These are phyloP conservation scores for Sporobolomyces phaffii DNA, from an alignment of 768 basidiomycete species.

Conservation along the genomic window DNA sequence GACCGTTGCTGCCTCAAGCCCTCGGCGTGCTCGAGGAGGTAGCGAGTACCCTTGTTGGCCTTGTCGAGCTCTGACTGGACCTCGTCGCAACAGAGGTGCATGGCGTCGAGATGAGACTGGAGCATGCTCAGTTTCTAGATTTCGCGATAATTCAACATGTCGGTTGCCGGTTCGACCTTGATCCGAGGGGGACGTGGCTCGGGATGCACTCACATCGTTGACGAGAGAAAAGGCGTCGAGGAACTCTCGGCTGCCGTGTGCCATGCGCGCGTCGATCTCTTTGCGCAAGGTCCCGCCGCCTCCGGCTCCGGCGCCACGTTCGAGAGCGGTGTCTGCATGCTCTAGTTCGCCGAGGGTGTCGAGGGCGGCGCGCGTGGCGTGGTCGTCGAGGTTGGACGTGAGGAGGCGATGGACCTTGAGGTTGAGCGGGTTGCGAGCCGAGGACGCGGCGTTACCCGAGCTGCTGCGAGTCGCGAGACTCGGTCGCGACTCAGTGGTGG, in stretches of 20 bases:
- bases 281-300: too few species aligned
- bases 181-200: too few species aligned
- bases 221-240: constrained; percentile 78
- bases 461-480: not conserved
- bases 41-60: constrained; percentile 40
- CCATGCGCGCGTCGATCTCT: constrained; percentile 77
- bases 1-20: constrained; percentile 47
- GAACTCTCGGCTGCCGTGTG: constrained; percentile 75
- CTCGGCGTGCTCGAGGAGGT: constrained; percentile 44
- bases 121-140: constrained; percentile 74
- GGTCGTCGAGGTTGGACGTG: constrained; percentile 39
- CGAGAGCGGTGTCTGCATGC: constrained; percentile 54
- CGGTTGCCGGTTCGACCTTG: too few species aligned
- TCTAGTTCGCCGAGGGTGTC: constrained; percentile 39
- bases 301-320: constrained; percentile 62
- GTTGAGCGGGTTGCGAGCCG: constrained; percentile 29
- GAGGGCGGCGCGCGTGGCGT: constrained; percentile 34
- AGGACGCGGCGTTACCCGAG: not conserved
- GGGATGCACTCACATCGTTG: constrained; percentile 65
- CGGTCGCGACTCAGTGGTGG: not conserved
- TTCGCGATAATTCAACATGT: not conserved
- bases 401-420: constrained; percentile 40
- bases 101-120: constrained; percentile 67
- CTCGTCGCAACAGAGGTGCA: constrained; percentile 53
- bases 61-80: constrained; percentile 37